phyloP scores from a whole-genome alignment of 2,329 filamentous ascomycete species.

The Colletotrichum echinochloae region DNA sequence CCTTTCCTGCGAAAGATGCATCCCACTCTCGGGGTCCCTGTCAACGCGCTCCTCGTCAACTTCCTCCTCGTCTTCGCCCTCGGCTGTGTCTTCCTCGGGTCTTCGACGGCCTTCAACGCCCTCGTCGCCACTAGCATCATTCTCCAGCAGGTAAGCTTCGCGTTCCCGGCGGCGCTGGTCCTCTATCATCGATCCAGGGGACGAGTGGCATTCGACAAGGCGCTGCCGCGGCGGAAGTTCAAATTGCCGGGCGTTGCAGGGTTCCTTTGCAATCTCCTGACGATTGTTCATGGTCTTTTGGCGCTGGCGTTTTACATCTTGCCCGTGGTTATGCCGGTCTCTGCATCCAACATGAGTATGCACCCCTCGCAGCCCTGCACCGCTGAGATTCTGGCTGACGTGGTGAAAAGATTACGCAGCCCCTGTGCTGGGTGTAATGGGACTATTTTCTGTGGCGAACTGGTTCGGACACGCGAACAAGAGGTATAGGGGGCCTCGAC shows the following conservation, averaged over 20 bases:
- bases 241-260: slow-evolving; percentile 4
- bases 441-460: slow-evolving; percentile 2
- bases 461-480: slow-evolving; percentile 20
- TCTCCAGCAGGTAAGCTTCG: slow-evolving; percentile 35
- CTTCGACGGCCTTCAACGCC: slow-evolving; percentile 34
- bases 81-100: slow-evolving; percentile 27
- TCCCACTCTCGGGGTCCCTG: slow-evolving; percentile 13
- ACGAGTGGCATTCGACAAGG: not conserved
- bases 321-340: slow-evolving; percentile 23
- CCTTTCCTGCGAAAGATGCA: slow-evolving; percentile 1
- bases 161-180: slow-evolving; percentile 22
- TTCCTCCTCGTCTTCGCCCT: not conserved
- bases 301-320: slow-evolving; percentile 28
- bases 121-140: slow-evolving; percentile 29
- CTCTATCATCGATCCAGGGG: slow-evolving; percentile 11
- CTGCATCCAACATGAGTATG: slow-evolving; percentile 28
- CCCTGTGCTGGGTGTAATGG: slow-evolving; percentile 11
- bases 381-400: not conserved
- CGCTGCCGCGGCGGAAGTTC: slow-evolving; percentile 10
- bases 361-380: not conserved
- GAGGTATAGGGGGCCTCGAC: slow-evolving; percentile 6
- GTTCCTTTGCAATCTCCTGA: slow-evolving; percentile 11
- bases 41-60: slow-evolving; percentile 27
- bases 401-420: not conserved
- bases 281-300: slow-evolving; percentile 7